phyloP scores from a whole-genome alignment of 208 protist genomes.

The Borovskyia barvae region DNA sequence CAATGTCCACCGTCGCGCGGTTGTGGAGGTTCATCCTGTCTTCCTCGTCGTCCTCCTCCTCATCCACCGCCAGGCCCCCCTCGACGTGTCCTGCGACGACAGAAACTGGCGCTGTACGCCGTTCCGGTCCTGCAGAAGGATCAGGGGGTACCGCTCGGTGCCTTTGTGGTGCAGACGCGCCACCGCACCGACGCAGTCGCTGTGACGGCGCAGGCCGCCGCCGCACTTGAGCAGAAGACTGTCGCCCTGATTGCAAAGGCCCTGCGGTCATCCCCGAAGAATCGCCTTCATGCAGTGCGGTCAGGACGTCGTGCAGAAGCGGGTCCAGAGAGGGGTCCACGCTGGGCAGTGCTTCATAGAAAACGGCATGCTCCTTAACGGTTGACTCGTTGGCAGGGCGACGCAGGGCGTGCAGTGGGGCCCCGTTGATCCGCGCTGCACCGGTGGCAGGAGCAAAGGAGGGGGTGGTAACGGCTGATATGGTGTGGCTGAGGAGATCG shows the following conservation, averaged over 20 bases:
- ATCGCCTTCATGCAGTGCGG: constrained; percentile 5
- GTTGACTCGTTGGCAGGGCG: neutral
- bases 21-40: constrained; percentile 68
- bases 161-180: no score
- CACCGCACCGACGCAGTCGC: neutral
- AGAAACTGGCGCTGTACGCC: no score
- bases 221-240: no score
- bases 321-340: constrained; percentile 9
- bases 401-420: neutral
- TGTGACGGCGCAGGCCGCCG: neutral
- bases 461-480: no score
- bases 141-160: no score
- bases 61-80: neutral
- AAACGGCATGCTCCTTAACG: constrained; percentile 11
- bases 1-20: constrained; percentile 61
- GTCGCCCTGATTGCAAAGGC: no score
- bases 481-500: no score
- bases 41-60: constrained; percentile 47
- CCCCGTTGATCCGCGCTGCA: neutral
- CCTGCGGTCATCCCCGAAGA: no score
- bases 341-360: constrained; percentile 20
- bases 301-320: constrained; percentile 20
- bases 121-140: no score
- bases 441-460: constrained; percentile 27
- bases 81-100: constrained; percentile 1